These are phyloP conservation scores for Ceratorhiza oryzae-sativae DNA, from an alignment of 1,284 basidiomycete species.

Conservation along the genomic window DNA sequence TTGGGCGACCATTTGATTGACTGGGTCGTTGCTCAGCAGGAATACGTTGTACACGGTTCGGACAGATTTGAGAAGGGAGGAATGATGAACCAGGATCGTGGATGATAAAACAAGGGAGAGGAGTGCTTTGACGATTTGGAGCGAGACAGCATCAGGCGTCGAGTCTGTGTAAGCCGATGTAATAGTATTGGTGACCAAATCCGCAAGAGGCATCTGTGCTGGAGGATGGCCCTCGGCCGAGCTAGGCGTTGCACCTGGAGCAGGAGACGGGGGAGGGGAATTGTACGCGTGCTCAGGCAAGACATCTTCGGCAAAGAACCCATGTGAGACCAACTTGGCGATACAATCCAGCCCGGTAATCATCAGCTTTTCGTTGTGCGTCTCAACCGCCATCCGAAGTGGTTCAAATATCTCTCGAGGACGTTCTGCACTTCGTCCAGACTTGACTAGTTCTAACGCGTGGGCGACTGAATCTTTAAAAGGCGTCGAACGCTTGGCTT, in stretches of 20 bases:
- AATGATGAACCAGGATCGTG: slow-evolving; percentile 89
- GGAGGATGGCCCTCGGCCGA: slow-evolving; percentile 54
- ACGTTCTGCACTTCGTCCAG: slow-evolving; percentile 69
- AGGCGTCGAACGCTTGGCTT: slow-evolving; percentile 84
- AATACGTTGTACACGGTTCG: slow-evolving; percentile 98
- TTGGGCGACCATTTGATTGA: slow-evolving; percentile 96
- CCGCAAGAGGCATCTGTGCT: slow-evolving; percentile 76
- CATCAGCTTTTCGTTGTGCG: slow-evolving; percentile 88
- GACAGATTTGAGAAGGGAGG: slow-evolving; percentile 91
- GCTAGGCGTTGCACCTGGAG: slow-evolving; percentile 51
- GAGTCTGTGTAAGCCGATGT: slow-evolving; percentile 89
- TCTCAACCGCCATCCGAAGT: slow-evolving; percentile 91
- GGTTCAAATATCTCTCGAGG: slow-evolving; percentile 92
- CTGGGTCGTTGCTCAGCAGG: slow-evolving; percentile 83
- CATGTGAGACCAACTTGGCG: slow-evolving; percentile 94
- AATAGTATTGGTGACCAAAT: slow-evolving; percentile 91
- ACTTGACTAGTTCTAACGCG: slow-evolving; percentile 83
- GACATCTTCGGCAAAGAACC: slow-evolving; percentile 81
- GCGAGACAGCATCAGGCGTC: slow-evolving; percentile 86
- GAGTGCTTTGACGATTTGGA: slow-evolving; percentile 95
- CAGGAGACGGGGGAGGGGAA: slow-evolving; percentile 76
- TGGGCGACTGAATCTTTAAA: slow-evolving; percentile 82
- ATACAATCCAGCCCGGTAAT: slow-evolving; percentile 95
- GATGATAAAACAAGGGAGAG: slow-evolving; percentile 87
- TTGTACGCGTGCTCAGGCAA: slow-evolving; percentile 50